phyloP scores from a whole-genome alignment of 331 rosid species.

The Spiraea crenata region DNA sequence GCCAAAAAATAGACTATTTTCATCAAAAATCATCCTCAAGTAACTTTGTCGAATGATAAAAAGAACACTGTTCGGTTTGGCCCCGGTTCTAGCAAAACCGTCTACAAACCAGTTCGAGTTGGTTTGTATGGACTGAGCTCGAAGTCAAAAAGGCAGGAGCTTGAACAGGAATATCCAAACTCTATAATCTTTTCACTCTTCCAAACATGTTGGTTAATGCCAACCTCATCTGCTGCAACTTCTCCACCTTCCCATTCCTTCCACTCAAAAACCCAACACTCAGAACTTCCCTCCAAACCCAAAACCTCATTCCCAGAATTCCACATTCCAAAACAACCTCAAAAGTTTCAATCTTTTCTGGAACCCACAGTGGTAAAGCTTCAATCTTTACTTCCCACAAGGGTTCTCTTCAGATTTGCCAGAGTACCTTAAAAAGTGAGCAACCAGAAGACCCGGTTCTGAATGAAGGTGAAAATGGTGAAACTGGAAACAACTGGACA shows the following conservation, averaged over 20 bases:
- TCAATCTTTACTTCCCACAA: conserved; percentile 22
- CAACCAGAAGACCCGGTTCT: conserved; percentile 37
- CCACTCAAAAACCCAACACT: conserved; percentile 21
- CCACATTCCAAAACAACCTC: conserved; percentile 2
- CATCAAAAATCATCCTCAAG: too few relatives aligned
- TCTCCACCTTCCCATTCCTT: conserved; percentile 32
- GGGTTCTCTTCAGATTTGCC: conserved; percentile 38
- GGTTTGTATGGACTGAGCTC: background rate
- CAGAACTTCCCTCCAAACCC: conserved; percentile 35
- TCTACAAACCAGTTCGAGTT: too few relatives aligned
- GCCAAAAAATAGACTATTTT: too few relatives aligned
- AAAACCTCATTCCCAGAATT: conserved; percentile 13
- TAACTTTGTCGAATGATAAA: too few relatives aligned
- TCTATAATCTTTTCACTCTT: background rate
- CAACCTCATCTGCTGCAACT: conserved; percentile 60
- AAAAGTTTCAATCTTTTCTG: conserved; percentile 4
- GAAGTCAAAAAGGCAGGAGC: background rate
- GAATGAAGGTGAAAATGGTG: conserved; percentile 27
- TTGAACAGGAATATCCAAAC: background rate
- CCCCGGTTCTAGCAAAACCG: too few relatives aligned
- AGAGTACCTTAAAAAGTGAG: conserved; percentile 25
- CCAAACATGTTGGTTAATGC: conserved; percentile 40
- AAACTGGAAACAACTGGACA: conserved; percentile 62
- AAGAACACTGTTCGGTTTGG: too few relatives aligned
- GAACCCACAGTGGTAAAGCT: conserved; percentile 23